phyloP scores from a whole-genome alignment of 768 basidiomycete genomes.

The Gloeophyllum trabeum region DNA sequence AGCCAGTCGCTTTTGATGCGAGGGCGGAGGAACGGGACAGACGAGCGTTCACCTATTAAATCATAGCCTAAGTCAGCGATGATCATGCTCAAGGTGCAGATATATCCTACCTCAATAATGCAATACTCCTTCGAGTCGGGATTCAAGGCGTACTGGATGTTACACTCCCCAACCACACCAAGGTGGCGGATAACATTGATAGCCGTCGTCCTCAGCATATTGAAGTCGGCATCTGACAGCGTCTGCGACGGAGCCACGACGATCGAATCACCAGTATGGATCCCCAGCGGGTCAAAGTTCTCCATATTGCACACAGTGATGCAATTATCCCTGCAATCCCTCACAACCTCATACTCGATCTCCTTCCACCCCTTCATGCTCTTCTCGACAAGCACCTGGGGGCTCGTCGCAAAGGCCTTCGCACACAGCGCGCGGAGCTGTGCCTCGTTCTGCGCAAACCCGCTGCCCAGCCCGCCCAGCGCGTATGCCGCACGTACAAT shows the following conservation, averaged over 20 bases:
- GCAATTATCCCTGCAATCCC: conserved; percentile 96
- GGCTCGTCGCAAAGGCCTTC: conserved; percentile 95
- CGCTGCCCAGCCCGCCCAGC: conserved; percentile 89
- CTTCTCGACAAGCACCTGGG: conserved; percentile 97
- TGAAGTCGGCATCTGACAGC: conserved; percentile 97
- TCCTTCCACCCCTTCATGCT: conserved; percentile 99
- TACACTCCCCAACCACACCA: conserved; percentile 96
- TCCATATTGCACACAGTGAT: conserved; percentile 99
- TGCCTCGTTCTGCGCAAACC: conserved; percentile 91
- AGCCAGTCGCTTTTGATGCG: conserved; percentile 97
- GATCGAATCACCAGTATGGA: conserved; percentile 98
- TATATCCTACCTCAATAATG: conserved; percentile 80
- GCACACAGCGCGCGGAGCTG: conserved; percentile 81
- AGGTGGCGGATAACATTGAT: conserved; percentile 99
- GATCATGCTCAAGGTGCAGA: conserved; percentile 6
- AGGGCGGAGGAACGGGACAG: conserved; percentile 95
- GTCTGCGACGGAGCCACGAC: conserved; percentile 98
- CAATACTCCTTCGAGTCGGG: conserved; percentile 94
- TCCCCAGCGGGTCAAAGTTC: conserved; percentile 99
- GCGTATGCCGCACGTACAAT: conserved; percentile 97
- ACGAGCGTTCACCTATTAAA: conserved; percentile 77
- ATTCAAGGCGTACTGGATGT: conserved; percentile 97
- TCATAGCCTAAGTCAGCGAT: neutral
- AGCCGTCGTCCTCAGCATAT: conserved; percentile 97
- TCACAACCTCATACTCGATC: conserved; percentile 98